Evolutionary conservation across 352 stramenopile genomes (phyloP).

Genomic region (Elongisporangium anandrum): DNA sequence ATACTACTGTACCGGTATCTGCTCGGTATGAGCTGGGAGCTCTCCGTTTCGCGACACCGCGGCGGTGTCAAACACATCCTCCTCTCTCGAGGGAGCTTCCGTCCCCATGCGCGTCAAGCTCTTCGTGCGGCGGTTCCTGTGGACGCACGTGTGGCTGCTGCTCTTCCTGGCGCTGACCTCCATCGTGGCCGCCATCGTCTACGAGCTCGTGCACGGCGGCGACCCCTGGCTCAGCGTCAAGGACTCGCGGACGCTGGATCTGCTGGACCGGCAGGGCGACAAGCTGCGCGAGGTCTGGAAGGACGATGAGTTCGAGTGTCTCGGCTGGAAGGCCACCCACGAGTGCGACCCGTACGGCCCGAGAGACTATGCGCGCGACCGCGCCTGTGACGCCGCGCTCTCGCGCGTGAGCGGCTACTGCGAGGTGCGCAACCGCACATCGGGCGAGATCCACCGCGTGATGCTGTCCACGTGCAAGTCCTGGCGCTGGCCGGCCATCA

Average conservation of each 20-base stretch:
- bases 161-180: conserved; percentile 31
- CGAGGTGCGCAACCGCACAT: conserved; percentile 62
- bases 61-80: background rate
- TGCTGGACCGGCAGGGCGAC: conserved; percentile 30
- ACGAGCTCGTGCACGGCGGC: conserved; percentile 50
- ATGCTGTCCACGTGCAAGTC: conserved; percentile 75
- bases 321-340: conserved; percentile 68
- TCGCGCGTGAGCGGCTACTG: conserved; percentile 57
- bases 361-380: conserved; percentile 36
- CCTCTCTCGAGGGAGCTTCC: background rate
- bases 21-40: background rate
- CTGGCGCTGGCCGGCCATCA: conserved; percentile 53
- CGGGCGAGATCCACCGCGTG: conserved; percentile 41
- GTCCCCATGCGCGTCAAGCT: conserved; percentile 20
- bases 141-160: conserved; percentile 34
- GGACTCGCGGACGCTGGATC: conserved; percentile 36
- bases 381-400: conserved; percentile 36
- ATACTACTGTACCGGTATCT: background rate
- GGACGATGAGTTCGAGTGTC: conserved; percentile 64
- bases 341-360: conserved; percentile 54
- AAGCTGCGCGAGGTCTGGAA: conserved; percentile 34
- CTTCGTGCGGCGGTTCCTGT: conserved; percentile 23
- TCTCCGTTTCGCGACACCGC: background rate
- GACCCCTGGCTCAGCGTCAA: conserved; percentile 31
- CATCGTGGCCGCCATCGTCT: conserved; percentile 43